A percentile compares a stretch with the other conserved stretches of the same genome.
phyloP scores from a whole-genome alignment of 805 yeast species.

The Lipomyces spencermartinsiae region DNA sequence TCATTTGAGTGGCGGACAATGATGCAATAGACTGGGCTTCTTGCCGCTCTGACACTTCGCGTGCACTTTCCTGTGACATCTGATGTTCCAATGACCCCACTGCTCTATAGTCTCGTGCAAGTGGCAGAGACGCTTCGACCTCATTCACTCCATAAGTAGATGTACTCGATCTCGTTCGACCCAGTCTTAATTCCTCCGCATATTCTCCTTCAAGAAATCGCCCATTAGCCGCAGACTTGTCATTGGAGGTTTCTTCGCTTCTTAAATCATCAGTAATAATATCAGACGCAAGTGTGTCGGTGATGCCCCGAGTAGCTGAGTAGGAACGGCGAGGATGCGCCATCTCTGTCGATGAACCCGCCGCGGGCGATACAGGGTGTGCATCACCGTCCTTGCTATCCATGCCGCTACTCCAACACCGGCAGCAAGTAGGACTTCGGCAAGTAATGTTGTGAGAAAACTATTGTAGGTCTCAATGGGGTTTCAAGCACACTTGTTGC shows the following conservation, averaged over 20 bases:
- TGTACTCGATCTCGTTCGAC: not conserved
- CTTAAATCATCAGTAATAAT: not conserved
- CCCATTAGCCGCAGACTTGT: not conserved
- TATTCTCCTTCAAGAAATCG: conserved; percentile 1
- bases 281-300: not conserved
- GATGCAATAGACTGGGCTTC: not conserved
- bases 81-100: not conserved
- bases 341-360: not conserved
- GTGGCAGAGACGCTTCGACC: conserved; percentile 9
- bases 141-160: conserved; percentile 2
- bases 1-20: not conserved
- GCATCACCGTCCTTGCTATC: no score
- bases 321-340: not conserved
- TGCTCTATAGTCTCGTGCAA: not conserved
- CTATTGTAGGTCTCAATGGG: no score
- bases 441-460: no score
- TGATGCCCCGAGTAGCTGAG: not conserved
- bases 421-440: no score
- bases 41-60: not conserved
- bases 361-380: not conserved
- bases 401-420: no score
- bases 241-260: not conserved
- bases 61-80: not conserved
- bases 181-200: not conserved
- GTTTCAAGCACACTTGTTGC: no score